A percentile compares a stretch with the other conserved stretches of the same genome.
Conservation (phyloP, 495 filamentous ascomycete species). For the Neurospora cerealis region DNA sequence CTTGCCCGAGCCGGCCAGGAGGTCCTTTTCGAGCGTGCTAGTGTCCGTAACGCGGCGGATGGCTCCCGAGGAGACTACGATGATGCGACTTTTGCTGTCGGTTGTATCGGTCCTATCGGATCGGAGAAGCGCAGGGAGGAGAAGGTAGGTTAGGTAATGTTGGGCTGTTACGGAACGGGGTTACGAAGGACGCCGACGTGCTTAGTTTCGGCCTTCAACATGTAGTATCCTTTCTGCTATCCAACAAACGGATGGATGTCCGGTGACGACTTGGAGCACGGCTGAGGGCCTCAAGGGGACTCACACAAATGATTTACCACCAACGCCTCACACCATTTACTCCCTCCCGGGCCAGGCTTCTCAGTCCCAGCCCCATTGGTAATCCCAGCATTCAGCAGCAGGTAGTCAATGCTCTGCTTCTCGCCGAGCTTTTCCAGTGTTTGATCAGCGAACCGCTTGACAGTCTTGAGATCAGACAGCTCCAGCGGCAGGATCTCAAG, state of each 20-base stretch:
- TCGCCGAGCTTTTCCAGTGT: constrained; percentile 26
- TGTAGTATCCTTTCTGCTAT: no score
- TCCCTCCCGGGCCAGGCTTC: constrained; percentile 18
- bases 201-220: neutral
- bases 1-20: constrained; percentile 20
- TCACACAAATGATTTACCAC: constrained; percentile 37
- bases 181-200: no score
- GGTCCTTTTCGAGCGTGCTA: constrained; percentile 19
- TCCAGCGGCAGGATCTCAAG: constrained; percentile 34
- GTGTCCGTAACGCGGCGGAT: constrained; percentile 22
- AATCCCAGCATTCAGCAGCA: constrained; percentile 33
- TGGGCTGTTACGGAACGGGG: constrained; percentile 21
- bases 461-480: constrained; percentile 23
- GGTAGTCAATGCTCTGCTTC: constrained; percentile 22
- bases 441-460: constrained; percentile 28
- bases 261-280: neutral
- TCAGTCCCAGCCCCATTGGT: constrained; percentile 10
- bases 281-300: constrained; percentile 1
- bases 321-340: constrained; percentile 29
- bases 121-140: constrained; percentile 6
- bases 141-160: constrained; percentile 33
- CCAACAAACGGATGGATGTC: no score
- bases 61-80: constrained; percentile 33
- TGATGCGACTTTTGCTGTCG: constrained; percentile 26
- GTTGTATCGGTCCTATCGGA: constrained; percentile 18